A percentile compares a stretch with the other conserved stretches of the same genome.
Conservation (phyloP, 768 basidiomycete genomes). For the Piloderma croceum region DNA sequence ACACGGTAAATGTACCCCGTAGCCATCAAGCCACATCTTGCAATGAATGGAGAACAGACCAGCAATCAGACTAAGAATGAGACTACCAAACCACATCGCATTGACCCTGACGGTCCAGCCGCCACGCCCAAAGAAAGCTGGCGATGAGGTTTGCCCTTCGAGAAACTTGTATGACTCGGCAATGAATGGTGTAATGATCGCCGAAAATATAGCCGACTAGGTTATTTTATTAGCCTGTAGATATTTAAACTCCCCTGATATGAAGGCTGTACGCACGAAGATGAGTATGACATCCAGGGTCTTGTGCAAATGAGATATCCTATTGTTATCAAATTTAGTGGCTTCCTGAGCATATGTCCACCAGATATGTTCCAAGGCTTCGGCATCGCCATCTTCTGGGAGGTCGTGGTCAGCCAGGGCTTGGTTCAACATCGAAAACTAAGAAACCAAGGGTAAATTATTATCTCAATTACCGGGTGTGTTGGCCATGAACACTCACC, state of each 20-base stretch:
- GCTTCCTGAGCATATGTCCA: constrained; percentile 6
- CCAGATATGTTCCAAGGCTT: constrained; percentile 3
- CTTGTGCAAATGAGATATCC: constrained; percentile 7
- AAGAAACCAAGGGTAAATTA: no score
- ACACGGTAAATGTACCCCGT: constrained; percentile 3
- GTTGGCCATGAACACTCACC: no score
- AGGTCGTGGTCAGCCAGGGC: no score
- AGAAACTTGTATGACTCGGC: constrained; percentile 12
- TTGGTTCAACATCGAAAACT: no score
- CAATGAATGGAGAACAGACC: constrained; percentile 12
- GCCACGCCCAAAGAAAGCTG: constrained; percentile 3
- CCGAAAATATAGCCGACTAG: constrained; percentile 13
- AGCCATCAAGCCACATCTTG: constrained; percentile 14
- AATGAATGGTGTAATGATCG: constrained; percentile 13
- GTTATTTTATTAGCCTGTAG: no score
- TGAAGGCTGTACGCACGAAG: constrained; percentile 6
- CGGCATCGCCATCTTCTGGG: constrained; percentile 4
- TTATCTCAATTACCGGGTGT: no score
- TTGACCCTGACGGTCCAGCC: constrained; percentile 12
- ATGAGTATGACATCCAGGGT: constrained; percentile 9
- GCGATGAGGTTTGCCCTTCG: neutral
- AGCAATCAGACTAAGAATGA: constrained; percentile 12
- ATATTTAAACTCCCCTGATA: neutral
- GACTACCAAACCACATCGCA: constrained; percentile 14
- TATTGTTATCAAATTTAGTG: constrained; percentile 3